These are phyloP conservation scores for Polymyxa betae DNA, from an alignment of 208 protist genomes.

Conservation along the genomic window DNA sequence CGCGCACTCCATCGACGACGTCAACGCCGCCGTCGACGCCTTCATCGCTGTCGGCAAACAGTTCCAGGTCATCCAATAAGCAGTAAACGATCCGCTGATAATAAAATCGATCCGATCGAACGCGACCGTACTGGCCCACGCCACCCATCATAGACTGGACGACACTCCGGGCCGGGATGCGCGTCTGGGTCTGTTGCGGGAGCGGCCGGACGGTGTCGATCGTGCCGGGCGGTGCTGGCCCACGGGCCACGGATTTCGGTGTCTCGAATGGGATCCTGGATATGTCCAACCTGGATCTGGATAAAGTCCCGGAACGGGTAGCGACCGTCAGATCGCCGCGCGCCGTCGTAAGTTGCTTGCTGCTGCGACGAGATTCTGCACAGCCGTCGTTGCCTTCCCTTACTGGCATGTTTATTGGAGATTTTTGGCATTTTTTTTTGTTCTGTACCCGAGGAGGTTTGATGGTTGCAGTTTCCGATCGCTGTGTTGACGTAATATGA, in stretches of 20 bases:
- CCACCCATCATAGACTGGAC: background rate
- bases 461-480: background rate
- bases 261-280: background rate
- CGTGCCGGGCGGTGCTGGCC: too few species aligned
- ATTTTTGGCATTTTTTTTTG: too few species aligned
- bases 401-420: too few species aligned
- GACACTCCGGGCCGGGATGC: background rate
- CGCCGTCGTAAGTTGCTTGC: background rate
- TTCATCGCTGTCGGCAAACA: constrained; percentile 79
- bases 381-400: too few species aligned
- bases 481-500: too few species aligned
- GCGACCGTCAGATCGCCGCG: background rate
- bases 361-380: too few species aligned
- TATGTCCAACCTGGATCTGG: background rate
- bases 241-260: too few species aligned
- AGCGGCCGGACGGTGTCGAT: too few species aligned
- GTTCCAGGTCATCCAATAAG: constrained; percentile 66
- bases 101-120: too few species aligned
- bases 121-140: background rate
- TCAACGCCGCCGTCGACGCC: constrained; percentile 76
- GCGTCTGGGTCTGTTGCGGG: too few species aligned
- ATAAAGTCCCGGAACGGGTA: background rate
- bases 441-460: background rate
- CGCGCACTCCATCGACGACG: constrained; percentile 78
- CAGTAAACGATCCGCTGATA: too few species aligned